Conservation (phyloP, 139 green algal species). For the Choricystis sp. region DNA sequence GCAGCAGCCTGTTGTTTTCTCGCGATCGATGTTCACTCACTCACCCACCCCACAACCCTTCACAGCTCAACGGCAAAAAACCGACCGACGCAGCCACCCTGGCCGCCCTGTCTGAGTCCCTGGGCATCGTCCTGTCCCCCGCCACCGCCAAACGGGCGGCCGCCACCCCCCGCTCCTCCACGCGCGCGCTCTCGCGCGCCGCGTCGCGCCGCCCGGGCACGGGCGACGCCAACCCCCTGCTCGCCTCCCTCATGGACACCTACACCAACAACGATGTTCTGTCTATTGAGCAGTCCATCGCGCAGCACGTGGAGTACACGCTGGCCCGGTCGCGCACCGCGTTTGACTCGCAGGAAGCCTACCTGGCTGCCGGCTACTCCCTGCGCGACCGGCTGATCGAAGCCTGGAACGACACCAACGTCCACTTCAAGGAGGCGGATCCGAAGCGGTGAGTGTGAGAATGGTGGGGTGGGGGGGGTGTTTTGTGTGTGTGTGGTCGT, state of each 20-base stretch:
- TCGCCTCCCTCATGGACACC: constrained; percentile 83
- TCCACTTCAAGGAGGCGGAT: constrained; percentile 72
- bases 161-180: background rate
- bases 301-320: constrained; percentile 98
- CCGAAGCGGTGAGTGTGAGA: too few relatives aligned
- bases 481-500: constrained; percentile 17
- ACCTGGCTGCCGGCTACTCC: constrained; percentile 74
- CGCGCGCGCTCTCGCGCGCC: constrained; percentile 14
- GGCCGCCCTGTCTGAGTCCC: background rate
- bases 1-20: background rate
- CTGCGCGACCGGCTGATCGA: constrained; percentile 93
- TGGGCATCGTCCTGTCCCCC: background rate
- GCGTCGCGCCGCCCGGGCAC: constrained; percentile 10
- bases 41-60: background rate
- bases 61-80: background rate
- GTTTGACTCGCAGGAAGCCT: constrained; percentile 89
- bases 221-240: constrained; percentile 14
- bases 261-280: constrained; percentile 94
- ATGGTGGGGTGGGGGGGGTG: too few relatives aligned
- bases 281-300: constrained; percentile 87
- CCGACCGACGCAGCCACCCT: background rate
- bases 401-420: constrained; percentile 95
- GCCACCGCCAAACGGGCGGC: background rate
- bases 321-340: constrained; percentile 79
- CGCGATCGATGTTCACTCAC: background rate